A percentile compares a stretch with the other conserved stretches of the same genome.
Conservation (phyloP, 805 yeast species). For the Citeromyces nyonsensis region DNA sequence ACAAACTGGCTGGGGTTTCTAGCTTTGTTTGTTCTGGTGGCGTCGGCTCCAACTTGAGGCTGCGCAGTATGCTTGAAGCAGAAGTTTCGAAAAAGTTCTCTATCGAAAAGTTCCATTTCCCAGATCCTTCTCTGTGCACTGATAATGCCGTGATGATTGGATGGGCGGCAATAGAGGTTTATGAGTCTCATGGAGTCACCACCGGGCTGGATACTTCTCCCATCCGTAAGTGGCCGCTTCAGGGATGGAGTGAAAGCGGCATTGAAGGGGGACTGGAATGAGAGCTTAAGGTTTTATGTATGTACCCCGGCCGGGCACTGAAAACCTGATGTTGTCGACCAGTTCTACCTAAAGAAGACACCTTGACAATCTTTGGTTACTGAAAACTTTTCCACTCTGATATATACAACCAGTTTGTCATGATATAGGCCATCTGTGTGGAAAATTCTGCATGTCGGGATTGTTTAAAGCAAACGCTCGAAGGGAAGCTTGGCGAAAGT, state of each 20-base stretch:
- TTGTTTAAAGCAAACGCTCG: no score
- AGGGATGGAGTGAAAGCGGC: slow-evolving; percentile 31
- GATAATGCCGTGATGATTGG: slow-evolving; percentile 97
- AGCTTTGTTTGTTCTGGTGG: slow-evolving; percentile 86
- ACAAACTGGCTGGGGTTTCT: slow-evolving; percentile 23
- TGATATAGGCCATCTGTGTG: no score
- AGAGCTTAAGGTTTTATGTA: background rate
- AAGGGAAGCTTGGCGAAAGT: no score
- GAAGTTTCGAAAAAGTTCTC: slow-evolving; percentile 17
- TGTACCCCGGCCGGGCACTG: no score
- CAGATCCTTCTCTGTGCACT: slow-evolving; percentile 63
- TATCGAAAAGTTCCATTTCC: slow-evolving; percentile 36
- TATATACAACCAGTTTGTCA: no score
- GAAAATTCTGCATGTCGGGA: no score
- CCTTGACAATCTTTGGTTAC: no score
- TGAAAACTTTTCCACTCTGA: no score
- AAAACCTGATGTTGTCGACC: no score
- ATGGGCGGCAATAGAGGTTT: slow-evolving; percentile 88
- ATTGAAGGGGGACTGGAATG: background rate
- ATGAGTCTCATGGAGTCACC: slow-evolving; percentile 30
- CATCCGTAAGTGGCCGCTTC: slow-evolving; percentile 76
- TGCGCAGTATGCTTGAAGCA: slow-evolving; percentile 30
- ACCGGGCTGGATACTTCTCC: slow-evolving; percentile 48
- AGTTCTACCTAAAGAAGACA: no score
- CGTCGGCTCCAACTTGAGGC: slow-evolving; percentile 61